phyloP scores from a whole-genome alignment of 148 eudicot genomes.

The Rhododendron mucronatum region DNA sequence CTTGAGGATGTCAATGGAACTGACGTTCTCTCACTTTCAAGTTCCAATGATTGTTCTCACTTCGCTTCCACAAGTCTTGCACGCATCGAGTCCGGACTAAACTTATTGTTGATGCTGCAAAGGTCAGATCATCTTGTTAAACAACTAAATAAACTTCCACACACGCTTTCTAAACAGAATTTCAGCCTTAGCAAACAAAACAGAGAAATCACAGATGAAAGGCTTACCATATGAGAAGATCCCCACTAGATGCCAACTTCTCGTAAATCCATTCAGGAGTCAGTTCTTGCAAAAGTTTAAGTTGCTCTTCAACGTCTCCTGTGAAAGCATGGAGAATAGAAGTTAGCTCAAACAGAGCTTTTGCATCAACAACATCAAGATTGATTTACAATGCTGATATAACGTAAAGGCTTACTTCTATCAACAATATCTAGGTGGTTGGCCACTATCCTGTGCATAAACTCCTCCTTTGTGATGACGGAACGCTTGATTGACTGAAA shows the following conservation, averaged over 20 bases:
- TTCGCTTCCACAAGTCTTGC: slow-evolving; percentile 51
- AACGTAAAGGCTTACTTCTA: slow-evolving; percentile 42
- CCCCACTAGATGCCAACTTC: slow-evolving; percentile 49
- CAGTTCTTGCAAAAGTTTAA: slow-evolving; percentile 60
- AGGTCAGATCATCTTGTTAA: slow-evolving; percentile 8
- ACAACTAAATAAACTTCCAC: neutral
- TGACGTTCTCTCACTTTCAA: neutral
- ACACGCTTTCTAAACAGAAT: neutral
- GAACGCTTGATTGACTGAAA: slow-evolving; percentile 65
- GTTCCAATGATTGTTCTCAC: slow-evolving; percentile 18
- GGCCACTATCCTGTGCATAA: slow-evolving; percentile 51
- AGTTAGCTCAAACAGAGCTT: neutral
- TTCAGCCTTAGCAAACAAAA: neutral
- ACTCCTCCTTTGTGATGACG: slow-evolving; percentile 70
- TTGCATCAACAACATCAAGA: neutral
- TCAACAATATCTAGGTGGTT: slow-evolving; percentile 53
- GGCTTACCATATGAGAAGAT: slow-evolving; percentile 57
- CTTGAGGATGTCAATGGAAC: neutral
- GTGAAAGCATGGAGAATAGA: slow-evolving; percentile 9
- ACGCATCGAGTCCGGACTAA: slow-evolving; percentile 53
- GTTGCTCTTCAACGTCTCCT: slow-evolving; percentile 84
- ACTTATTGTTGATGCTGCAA: slow-evolving; percentile 57
- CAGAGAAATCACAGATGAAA: neutral
- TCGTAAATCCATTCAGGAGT: slow-evolving; percentile 71
- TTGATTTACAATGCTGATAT: neutral